Percentiles rank a stretch among this genome's conserved stretches.
Evolutionary conservation across 768 basidiomycete species (phyloP).

Genomic region (Podaxis mareebaensis): DNA sequence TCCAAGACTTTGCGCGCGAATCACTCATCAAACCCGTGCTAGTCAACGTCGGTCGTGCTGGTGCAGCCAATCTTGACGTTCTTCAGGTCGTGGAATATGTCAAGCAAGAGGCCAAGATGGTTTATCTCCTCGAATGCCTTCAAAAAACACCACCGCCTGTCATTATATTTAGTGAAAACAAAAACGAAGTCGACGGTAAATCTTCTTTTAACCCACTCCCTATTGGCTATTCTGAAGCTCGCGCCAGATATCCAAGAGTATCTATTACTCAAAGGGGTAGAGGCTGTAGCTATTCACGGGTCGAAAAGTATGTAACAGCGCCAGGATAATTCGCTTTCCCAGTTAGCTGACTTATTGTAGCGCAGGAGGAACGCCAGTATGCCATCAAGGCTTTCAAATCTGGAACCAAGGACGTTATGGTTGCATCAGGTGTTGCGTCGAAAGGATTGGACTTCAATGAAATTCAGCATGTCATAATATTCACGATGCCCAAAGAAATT

Average conservation of each 20-base stretch:
- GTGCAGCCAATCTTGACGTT: slow-evolving; percentile 96
- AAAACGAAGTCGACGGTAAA: slow-evolving; percentile 99
- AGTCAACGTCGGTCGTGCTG: slow-evolving; percentile 97
- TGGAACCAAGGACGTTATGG: slow-evolving; percentile 99
- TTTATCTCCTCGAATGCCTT: slow-evolving; percentile 94
- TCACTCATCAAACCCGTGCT: slow-evolving; percentile 93
- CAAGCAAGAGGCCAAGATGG: slow-evolving; percentile 99
- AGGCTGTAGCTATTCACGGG: slow-evolving; percentile 98
- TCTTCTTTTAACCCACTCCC: background rate
- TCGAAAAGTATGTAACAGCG: slow-evolving; percentile 73
- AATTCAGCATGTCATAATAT: slow-evolving; percentile 99
- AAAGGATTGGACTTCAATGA: slow-evolving; percentile 99
- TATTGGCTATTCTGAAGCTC: slow-evolving; percentile 2
- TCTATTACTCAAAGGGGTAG: slow-evolving; percentile 92
- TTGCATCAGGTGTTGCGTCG: slow-evolving; percentile 95
- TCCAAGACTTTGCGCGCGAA: slow-evolving; percentile 97
- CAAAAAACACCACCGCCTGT: slow-evolving; percentile 99
- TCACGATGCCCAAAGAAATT: slow-evolving; percentile 99
- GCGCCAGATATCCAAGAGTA: slow-evolving; percentile 96
- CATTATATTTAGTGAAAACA: slow-evolving; percentile 98
- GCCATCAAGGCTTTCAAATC: slow-evolving; percentile 98
- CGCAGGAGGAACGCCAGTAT: slow-evolving; percentile 98
- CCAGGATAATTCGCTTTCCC: background rate
- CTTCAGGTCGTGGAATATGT: slow-evolving; percentile 98
- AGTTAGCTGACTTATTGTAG: slow-evolving; percentile 38